Percentiles rank a stretch among this genome's conserved stretches.
These are phyloP conservation scores for Punctularia strigosozonata DNA, from an alignment of 768 basidiomycete species.

Conservation along the genomic window DNA sequence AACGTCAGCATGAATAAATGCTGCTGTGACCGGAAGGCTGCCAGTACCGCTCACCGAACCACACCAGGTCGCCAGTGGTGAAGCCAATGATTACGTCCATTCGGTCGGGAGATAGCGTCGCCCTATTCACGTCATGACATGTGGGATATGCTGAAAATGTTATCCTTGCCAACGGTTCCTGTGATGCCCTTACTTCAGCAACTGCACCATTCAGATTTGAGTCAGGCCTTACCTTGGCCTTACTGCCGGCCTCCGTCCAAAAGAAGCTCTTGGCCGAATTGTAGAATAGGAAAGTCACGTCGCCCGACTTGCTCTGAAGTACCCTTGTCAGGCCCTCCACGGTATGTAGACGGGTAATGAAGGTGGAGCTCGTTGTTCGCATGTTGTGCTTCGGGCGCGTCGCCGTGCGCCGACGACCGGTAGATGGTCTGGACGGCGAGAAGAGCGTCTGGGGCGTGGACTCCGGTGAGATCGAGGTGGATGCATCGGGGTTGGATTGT, in stretches of 20 bases:
- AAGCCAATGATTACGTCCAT: conserved; percentile 90
- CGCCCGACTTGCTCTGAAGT: conserved; percentile 73
- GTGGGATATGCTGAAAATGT: conserved; percentile 83
- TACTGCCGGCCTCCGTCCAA: conserved; percentile 81
- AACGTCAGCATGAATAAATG: conserved; percentile 4
- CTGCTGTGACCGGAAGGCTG: conserved; percentile 1
- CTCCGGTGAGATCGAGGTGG: conserved; percentile 13
- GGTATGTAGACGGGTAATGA: conserved; percentile 79
- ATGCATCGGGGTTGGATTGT: conserved; percentile 13
- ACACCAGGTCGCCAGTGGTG: conserved; percentile 87
- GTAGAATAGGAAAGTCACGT: conserved; percentile 78
- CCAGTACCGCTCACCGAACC: conserved; percentile 63
- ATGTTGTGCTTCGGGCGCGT: conserved; percentile 85
- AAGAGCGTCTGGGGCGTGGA: conserved; percentile 43
- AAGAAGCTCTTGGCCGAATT: conserved; percentile 76
- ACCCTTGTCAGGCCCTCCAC: conserved; percentile 64
- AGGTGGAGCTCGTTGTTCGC: conserved; percentile 83
- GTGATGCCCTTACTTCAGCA: conserved; percentile 4
- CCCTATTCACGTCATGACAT: conserved; percentile 77
- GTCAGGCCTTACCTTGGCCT: conserved; percentile 54
- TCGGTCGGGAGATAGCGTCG: conserved; percentile 67
- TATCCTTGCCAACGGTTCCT: conserved; percentile 83
- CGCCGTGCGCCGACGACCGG: conserved; percentile 50
- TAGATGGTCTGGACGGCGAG: conserved; percentile 31
- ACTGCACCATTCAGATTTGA: conserved; percentile 3